Conservation (phyloP, 345 rosid species). For the Citropsis articulata region DNA sequence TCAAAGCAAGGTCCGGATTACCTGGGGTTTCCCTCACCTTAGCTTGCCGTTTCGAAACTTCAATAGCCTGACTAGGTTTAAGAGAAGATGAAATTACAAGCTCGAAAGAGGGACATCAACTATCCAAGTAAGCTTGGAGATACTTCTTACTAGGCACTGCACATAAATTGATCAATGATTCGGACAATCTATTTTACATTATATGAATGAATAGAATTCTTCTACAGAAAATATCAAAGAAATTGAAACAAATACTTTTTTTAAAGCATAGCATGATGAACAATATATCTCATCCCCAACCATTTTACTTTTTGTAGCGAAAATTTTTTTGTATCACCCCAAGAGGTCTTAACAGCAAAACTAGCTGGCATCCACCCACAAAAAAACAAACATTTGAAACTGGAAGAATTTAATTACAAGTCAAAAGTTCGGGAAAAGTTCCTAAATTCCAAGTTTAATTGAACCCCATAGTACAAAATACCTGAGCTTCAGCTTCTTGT, state of each 20-base stretch:
- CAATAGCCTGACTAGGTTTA: constrained; percentile 72
- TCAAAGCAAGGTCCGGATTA: constrained; percentile 60
- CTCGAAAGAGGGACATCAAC: neutral
- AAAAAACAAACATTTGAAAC: neutral
- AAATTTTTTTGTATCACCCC: neutral
- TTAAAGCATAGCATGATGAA: too few relatives aligned
- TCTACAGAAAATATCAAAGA: neutral
- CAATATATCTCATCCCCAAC: neutral
- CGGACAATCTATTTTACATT: neutral
- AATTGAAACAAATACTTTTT: neutral
- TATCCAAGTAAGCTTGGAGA: neutral
- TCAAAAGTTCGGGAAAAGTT: neutral
- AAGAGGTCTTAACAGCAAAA: neutral
- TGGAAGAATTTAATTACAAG: neutral
- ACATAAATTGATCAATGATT: neutral
- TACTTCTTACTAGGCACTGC: neutral
- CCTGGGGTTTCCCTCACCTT: constrained; percentile 71
- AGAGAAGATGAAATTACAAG: constrained; percentile 15
- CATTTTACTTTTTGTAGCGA: too few relatives aligned
- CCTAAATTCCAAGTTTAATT: neutral
- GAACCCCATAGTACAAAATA: constrained; percentile 18
- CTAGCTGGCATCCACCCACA: neutral
- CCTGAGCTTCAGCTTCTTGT: constrained; percentile 97
- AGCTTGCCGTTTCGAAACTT: constrained; percentile 81
- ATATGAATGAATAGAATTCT: neutral